Base-by-base conservation (phyloP, 2,329 filamentous ascomycete species). In the Trichoderma sp. region DNA sequence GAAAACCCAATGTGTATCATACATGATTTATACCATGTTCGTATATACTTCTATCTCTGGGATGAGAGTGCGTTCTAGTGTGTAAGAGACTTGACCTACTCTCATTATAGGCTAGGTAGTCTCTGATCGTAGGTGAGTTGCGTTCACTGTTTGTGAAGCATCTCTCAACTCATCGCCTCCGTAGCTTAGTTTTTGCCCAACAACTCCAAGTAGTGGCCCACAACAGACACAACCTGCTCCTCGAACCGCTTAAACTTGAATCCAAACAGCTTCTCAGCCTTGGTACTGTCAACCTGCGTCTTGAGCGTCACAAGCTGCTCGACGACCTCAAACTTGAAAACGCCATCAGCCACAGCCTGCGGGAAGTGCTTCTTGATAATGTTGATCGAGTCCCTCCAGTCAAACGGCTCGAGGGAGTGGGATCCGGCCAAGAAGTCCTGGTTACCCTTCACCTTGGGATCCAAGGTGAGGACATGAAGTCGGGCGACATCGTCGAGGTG, bases 141-240 rank as follows among this genome's bases (percentile, higher is more conserved):
- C n/a, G n/a, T n/a, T n/a, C n/a, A 24, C 21, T 24, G 21, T 24
- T 24, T 24, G 21, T 24, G 3, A 3, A 24, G 21, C 28, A 28
- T 4, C 28, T 3, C 24, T 54, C 14, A n/a, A 21, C 3, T 14
- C 12, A 15, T 19, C 30, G 28, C 6, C n/a, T 7, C n/a, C 14
- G 7, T 19, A 15, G 4, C 7, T 2, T 43, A 34, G 26, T 63
- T 55, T 9, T 55, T 54, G 24, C 62, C 55, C 39, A 47, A 26
- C 24, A 78, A 68, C 64, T 74, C 72, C 7, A 78, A 62, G 63
- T 75, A 78, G 62, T 78, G 76, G 14, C 69, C 71, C 7, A 74
- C 72, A 7, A 77, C 72, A 50, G 71, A 74, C 45, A 71, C 72
- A 6, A 78, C 73, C 55, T 76, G 74, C 66, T 76, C 74, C 63